These are phyloP conservation scores for Pisolithus orientalis DNA, from an alignment of 768 basidiomycete genomes.

Conservation along the genomic window DNA sequence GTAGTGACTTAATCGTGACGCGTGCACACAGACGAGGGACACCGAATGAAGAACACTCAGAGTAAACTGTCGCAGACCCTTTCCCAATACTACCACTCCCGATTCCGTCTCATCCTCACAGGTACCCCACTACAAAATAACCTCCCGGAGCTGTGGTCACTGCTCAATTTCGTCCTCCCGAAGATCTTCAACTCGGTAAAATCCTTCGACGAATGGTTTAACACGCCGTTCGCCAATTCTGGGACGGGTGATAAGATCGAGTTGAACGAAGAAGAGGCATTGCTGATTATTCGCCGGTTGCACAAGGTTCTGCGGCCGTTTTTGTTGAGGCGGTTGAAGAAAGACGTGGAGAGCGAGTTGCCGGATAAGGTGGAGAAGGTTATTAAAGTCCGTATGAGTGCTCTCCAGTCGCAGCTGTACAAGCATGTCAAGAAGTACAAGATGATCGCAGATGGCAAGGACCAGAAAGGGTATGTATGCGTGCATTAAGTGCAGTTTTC, in stretches of 20 bases:
- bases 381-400: conserved; percentile 93
- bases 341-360: conserved; percentile 92
- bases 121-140: conserved; percentile 98
- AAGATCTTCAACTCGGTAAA: conserved; percentile 99
- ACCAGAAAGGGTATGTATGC: conserved; percentile 60
- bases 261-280: conserved; percentile 98
- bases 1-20: conserved; percentile 1
- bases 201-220: conserved; percentile 99
- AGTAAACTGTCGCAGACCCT: conserved; percentile 87
- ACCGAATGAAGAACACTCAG: conserved; percentile 96
- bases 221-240: conserved; percentile 98
- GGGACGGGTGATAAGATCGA: conserved; percentile 97
- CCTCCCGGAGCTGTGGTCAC: conserved; percentile 90
- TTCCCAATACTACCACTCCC: conserved; percentile 87
- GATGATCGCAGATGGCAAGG: conserved; percentile 85
- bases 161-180: conserved; percentile 91
- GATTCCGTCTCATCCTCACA: conserved; percentile 89
- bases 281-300: conserved; percentile 92
- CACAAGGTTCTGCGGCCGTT: conserved; percentile 96
- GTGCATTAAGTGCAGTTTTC: not conserved
- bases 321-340: conserved; percentile 87
- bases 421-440: conserved; percentile 98
- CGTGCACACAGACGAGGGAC: conserved; percentile 70
- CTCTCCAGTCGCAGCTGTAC: conserved; percentile 86
- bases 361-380: conserved; percentile 98